A percentile compares a stretch with the other conserved stretches of the same genome.
These are phyloP conservation scores for Pontederia paniculata DNA, from an alignment of 176 grass and related monocot species.

Conservation along the genomic window DNA sequence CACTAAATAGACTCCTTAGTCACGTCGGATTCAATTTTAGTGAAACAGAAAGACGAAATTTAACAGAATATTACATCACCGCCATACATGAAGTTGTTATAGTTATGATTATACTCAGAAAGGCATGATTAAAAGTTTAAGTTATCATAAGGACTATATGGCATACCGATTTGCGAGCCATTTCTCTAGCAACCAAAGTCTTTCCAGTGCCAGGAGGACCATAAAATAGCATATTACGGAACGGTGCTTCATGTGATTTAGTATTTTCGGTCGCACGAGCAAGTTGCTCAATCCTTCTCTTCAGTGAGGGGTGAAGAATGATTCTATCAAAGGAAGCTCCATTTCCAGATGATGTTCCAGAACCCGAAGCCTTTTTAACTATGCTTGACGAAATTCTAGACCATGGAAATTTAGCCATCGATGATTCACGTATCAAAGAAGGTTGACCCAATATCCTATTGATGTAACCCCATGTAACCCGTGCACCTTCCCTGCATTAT, in stretches of 20 bases:
- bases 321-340: slow-evolving; percentile 49
- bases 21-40: too few species aligned
- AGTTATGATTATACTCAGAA: background rate
- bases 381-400: slow-evolving; percentile 30
- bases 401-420: slow-evolving; percentile 67
- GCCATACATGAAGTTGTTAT: too few species aligned
- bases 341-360: slow-evolving; percentile 11
- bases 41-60: too few species aligned
- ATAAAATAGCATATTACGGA: slow-evolving; percentile 98
- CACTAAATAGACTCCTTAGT: too few species aligned
- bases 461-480: slow-evolving; percentile 80
- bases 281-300: slow-evolving; percentile 75
- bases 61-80: too few species aligned
- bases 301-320: slow-evolving; percentile 79
- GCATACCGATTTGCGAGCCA: slow-evolving; percentile 92
- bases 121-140: background rate
- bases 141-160: background rate
- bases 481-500: slow-evolving; percentile 78
- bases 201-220: slow-evolving; percentile 96
- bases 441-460: slow-evolving; percentile 93
- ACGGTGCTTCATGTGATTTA: slow-evolving; percentile 83
- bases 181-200: slow-evolving; percentile 86
- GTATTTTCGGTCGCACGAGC: slow-evolving; percentile 90
- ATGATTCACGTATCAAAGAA: slow-evolving; percentile 93
- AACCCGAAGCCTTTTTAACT: slow-evolving; percentile 21